phyloP scores from a whole-genome alignment of 169 alveolate genomes.

The Fabrea salina region DNA sequence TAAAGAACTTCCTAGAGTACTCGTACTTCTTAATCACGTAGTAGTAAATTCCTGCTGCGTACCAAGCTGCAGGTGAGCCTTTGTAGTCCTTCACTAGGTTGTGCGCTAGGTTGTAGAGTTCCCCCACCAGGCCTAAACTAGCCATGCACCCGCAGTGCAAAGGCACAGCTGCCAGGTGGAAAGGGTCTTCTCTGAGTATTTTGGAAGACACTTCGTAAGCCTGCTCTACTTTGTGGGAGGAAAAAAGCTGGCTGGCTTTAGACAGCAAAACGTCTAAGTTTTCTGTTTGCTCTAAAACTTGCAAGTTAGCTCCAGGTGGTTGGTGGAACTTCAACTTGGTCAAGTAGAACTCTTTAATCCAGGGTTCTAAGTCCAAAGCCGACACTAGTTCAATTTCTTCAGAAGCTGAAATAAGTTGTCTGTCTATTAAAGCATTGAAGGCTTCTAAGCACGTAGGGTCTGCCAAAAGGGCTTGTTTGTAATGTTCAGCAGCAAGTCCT shows the following conservation, averaged over 20 bases:
- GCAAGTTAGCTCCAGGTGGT: constrained; percentile 47
- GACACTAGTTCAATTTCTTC: constrained; percentile 61
- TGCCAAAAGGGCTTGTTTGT: constrained; percentile 61
- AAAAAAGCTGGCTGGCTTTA: constrained; percentile 72
- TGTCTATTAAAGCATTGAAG: constrained; percentile 53
- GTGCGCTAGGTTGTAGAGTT: constrained; percentile 81
- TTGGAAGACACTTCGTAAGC: constrained; percentile 73
- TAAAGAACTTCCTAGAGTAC: constrained; percentile 77
- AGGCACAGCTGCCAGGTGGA: constrained; percentile 74
- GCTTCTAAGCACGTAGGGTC: constrained; percentile 75
- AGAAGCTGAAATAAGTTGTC: constrained; percentile 33
- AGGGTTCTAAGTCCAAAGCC: constrained; percentile 53
- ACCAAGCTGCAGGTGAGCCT: constrained; percentile 81
- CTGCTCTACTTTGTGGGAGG: constrained; percentile 66
- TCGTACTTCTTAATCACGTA: constrained; percentile 81
- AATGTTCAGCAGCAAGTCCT: constrained; percentile 68
- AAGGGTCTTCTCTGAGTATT: constrained; percentile 72
- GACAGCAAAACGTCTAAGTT: constrained; percentile 68
- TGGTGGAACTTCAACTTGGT: constrained; percentile 58
- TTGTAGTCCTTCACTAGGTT: constrained; percentile 75
- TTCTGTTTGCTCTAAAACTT: constrained; percentile 48
- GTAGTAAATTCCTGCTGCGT: constrained; percentile 84
- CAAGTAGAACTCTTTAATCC: constrained; percentile 77
- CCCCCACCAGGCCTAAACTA: constrained; percentile 76
- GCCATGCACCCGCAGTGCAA: constrained; percentile 76